Evolutionary conservation across 2,329 filamentous ascomycete species (phyloP), one percentile per base, ranked within the genome.

Genomic region (Emydomyces testavorans): DNA sequence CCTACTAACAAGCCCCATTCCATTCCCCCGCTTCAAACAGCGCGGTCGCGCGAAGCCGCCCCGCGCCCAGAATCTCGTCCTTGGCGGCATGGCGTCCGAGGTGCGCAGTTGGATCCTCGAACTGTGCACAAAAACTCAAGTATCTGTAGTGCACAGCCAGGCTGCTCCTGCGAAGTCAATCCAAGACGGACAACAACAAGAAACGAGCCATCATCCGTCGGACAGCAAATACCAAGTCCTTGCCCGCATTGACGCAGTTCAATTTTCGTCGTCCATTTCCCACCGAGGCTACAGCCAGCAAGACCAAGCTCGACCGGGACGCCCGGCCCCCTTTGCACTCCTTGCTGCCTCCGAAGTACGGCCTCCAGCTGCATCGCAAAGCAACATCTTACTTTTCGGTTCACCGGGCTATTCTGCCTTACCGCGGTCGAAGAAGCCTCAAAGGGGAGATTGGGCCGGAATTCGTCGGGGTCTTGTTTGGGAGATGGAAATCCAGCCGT

Each of bases 41-140:
- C 56, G 59, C 0, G 50, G 63, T 2, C 56, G 53, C 10, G 58
- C 64, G 4, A 58, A 60, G 6, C 54, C 60, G n/a, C 24, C 48
- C 52, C 1, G 49, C 10, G 21, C 37, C 1, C 54, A 55, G 8
- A 54, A 48, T 4, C 68, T 66, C 52, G 38, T 62, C 0, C 57
- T 64, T 1, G 65, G 62, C 4, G 66, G 66, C 4, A 65, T 69
- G 62, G 65, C 66, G 6, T 58, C 65, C 1, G 59, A 66, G 43
- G 60, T 67, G 23, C 65, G 65, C n/a, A 59, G 60, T 47, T 69
- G 66, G 66, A 57, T 69, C 7, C 47, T 69, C 4, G 66, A 69
- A 43, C 60, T 59, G 49, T 64, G 60, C 7, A 52, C 60, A 1
- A 65, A 60, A 47, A 49, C 48, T n/a, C 49, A 50, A 34, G 40